These are phyloP conservation scores for Microdochium bolleyi DNA, from an alignment of 2,329 filamentous ascomycete species.

Conservation along the genomic window DNA sequence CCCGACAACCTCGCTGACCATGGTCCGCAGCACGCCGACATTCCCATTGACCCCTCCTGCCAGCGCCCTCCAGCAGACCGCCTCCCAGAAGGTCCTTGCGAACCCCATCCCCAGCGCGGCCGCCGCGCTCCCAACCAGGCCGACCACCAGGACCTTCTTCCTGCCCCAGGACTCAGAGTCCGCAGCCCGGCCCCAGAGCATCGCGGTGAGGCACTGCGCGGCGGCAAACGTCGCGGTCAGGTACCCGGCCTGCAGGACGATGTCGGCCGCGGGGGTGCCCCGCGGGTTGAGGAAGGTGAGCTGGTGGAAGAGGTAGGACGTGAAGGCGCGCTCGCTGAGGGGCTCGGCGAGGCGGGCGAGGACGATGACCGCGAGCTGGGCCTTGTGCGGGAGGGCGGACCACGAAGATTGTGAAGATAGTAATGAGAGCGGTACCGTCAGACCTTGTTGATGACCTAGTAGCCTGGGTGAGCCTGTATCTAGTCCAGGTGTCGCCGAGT, in stretches of 20 bases:
- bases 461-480: too few relatives aligned
- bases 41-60: conserved; percentile 68
- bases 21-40: conserved; percentile 65
- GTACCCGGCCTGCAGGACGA: conserved; percentile 70
- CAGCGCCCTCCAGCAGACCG: conserved; percentile 55
- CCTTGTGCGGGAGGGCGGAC: conserved; percentile 56
- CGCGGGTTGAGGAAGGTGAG: conserved; percentile 65
- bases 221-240: conserved; percentile 74
- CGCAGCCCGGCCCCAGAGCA: conserved; percentile 72
- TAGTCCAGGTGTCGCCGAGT: too few relatives aligned
- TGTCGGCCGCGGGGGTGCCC: conserved; percentile 50
- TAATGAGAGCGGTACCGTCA: too few relatives aligned
- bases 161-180: conserved; percentile 57
- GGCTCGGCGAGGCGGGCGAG: conserved; percentile 76
- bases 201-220: conserved; percentile 74
- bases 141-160: conserved; percentile 72
- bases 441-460: too few relatives aligned
- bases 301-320: conserved; percentile 79
- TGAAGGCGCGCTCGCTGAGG: neutral
- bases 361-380: conserved; percentile 70
- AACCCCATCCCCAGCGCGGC: conserved; percentile 66
- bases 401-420: too few relatives aligned
- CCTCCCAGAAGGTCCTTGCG: conserved; percentile 51
- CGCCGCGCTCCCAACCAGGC: conserved; percentile 58
- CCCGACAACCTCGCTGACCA: conserved; percentile 38